These are phyloP conservation scores for Suillus discolor DNA, from an alignment of 768 basidiomycete species.

Conservation along the genomic window DNA sequence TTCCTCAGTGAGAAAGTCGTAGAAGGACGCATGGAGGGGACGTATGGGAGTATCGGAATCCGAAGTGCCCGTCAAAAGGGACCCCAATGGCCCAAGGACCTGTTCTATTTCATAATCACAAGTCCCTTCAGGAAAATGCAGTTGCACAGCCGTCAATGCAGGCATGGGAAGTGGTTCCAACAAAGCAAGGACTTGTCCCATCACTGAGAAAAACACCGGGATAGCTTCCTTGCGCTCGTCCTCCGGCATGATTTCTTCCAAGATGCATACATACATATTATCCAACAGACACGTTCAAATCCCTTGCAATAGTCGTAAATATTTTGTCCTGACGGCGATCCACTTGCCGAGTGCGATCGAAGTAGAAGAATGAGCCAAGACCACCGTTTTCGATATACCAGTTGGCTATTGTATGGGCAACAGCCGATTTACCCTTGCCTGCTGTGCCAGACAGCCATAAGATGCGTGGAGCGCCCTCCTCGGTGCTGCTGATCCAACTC, in stretches of 20 bases:
- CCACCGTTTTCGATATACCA: conserved; percentile 10
- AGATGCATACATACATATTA: conserved; percentile 1
- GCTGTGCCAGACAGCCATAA: conserved; percentile 16
- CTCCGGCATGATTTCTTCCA: conserved; percentile 1
- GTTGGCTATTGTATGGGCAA: conserved; percentile 21
- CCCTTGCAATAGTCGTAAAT: not conserved
- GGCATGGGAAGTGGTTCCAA: conserved; percentile 10
- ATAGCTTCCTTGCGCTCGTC: not conserved
- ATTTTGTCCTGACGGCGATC: not conserved
- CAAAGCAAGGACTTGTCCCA: conserved; percentile 3
- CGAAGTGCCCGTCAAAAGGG: conserved; percentile 8
- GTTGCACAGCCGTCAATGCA: not conserved
- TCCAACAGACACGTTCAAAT: conserved; percentile 6
- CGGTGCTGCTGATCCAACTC: conserved; percentile 15
- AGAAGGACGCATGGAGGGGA: conserved; percentile 29
- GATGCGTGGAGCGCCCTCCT: conserved; percentile 6
- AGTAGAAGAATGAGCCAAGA: conserved; percentile 19
- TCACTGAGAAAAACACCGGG: not conserved
- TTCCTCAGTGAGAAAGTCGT: conserved; percentile 24
- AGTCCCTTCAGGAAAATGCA: not conserved
- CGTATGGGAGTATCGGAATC: conserved; percentile 8
- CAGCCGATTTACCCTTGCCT: conserved; percentile 22
- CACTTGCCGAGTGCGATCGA: conserved; percentile 11
- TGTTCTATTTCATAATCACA: not conserved
- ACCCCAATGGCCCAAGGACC: conserved; percentile 3